These are phyloP conservation scores for Lumnitzera littorea DNA, from an alignment of 345 rosid genomes.

Conservation along the genomic window DNA sequence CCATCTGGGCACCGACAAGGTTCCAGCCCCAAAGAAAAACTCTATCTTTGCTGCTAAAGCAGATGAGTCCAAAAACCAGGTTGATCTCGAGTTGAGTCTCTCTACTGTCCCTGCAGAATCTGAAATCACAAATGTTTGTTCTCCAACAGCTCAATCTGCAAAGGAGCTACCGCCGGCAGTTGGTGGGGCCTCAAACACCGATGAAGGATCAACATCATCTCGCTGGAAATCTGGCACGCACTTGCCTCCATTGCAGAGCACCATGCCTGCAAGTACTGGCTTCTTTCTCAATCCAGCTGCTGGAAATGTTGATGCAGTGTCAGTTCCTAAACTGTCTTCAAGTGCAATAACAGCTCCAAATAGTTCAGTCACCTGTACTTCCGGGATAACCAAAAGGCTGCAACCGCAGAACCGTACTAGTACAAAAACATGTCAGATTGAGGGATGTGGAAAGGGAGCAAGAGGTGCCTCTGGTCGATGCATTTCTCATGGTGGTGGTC, in stretches of 20 bases:
- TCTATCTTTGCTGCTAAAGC: constrained; percentile 24
- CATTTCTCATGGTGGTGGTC: constrained; percentile 98
- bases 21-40: constrained; percentile 26
- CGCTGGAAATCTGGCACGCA: constrained; percentile 30
- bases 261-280: constrained; percentile 28
- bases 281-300: constrained; percentile 37
- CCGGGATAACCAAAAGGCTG: constrained; percentile 63
- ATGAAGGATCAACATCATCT: constrained; percentile 48
- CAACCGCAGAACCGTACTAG: constrained; percentile 47
- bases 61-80: constrained; percentile 27
- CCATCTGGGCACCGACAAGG: constrained; percentile 71
- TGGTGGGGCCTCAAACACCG: constrained; percentile 23
- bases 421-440: constrained; percentile 75
- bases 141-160: constrained; percentile 32
- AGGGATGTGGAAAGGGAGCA: constrained; percentile 97
- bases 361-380: constrained; percentile 84
- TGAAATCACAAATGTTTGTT: constrained; percentile 47
- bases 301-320: constrained; percentile 24
- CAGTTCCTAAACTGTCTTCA: constrained; percentile 53
- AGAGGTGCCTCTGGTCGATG: constrained; percentile 99
- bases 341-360: constrained; percentile 43
- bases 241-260: constrained; percentile 29
- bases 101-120: constrained; percentile 63
- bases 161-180: constrained; percentile 25
- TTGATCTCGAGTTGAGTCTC: constrained; percentile 80